Evolutionary conservation across 495 filamentous ascomycete genomes (phyloP), one percentile per base, ranked within the genome.

Genomic region (Neurospora intermedia): DNA sequence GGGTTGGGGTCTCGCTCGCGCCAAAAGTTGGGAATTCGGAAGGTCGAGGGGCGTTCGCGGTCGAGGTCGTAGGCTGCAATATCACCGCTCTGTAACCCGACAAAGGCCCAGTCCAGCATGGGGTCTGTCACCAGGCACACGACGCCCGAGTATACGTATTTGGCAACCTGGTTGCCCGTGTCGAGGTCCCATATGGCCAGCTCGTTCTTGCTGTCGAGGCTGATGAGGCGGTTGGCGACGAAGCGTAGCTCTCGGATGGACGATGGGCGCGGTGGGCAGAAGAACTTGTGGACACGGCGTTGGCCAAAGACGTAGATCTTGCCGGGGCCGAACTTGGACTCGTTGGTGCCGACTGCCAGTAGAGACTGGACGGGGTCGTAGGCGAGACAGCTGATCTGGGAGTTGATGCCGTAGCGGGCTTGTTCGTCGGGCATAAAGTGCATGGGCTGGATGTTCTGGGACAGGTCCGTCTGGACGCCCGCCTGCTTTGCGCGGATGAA

Each of bases 341-440:
- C 92, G 79, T 88, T 90, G 69, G 96, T 98, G 38, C 94, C 96
- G 69, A 98, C 87, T n/a, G 94, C 96, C 41, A 99, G 85, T 40
- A 99, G 90, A 23, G 94, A 97, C 80, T 98, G 96, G 31, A 96
- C 86, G 6, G 96, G 95, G 74, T 98, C 94, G 84, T 96, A 98
- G 75, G 94, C 91, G 59, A 98, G 78, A 35, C 88, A 89, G 75
- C 89, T 90, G 73, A 96, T 89, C 79, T 95, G 92, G 7, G 93
- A 97, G 78, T 93, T 94, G 76, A 98, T 87, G 70, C 96, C 96
- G 79, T 91, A 96, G 77, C 93, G 90, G 48, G 87, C 86, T 74
- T 94, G 89, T 79, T 97, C 93, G 79, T 97, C 96, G 27, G 94
- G 88, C 70, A 88, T 82, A 80, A 98, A 97, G 20, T 92, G 79